These are phyloP conservation scores for Syncephalastrum racemosum DNA, from an alignment of 371 early-diverging fungal genomes.

Conservation along the genomic window DNA sequence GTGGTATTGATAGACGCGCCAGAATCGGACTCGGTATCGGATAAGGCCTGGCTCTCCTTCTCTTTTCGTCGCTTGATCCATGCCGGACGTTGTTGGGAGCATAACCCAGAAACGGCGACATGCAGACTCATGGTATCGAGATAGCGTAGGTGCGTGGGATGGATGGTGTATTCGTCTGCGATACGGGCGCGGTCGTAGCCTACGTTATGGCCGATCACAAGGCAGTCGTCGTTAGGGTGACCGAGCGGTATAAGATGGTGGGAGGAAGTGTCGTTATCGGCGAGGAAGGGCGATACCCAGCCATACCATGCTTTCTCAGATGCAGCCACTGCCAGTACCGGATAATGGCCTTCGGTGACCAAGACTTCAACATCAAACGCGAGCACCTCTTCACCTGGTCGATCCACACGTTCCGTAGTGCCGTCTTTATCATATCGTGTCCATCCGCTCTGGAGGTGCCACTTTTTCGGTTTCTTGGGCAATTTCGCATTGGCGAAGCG, in stretches of 20 bases:
- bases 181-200: slow-evolving; percentile 91
- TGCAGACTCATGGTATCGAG: slow-evolving; percentile 96
- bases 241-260: slow-evolving; percentile 72
- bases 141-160: slow-evolving; percentile 57
- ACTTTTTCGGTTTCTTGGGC: slow-evolving; percentile 59
- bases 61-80: slow-evolving; percentile 66
- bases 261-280: slow-evolving; percentile 35
- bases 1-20: slow-evolving; percentile 3
- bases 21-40: slow-evolving; percentile 6
- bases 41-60: slow-evolving; percentile 17
- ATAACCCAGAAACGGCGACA: slow-evolving; percentile 87
- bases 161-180: slow-evolving; percentile 77
- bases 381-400: slow-evolving; percentile 65
- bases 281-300: slow-evolving; percentile 82
- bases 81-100: slow-evolving; percentile 82
- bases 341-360: slow-evolving; percentile 64
- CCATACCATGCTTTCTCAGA: slow-evolving; percentile 84
- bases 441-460: slow-evolving; percentile 79
- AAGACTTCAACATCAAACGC: slow-evolving; percentile 93
- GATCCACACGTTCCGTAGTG: slow-evolving; percentile 39
- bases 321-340: slow-evolving; percentile 84
- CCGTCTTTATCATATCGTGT: slow-evolving; percentile 69
- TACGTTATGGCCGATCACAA: slow-evolving; percentile 92
- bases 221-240: slow-evolving; percentile 28
- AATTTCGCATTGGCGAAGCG: slow-evolving; percentile 40